Evolutionary conservation across 2,329 filamentous ascomycete species (phyloP), one percentile per base, ranked within the genome.

Genomic region (Chlorencoelia australis): DNA sequence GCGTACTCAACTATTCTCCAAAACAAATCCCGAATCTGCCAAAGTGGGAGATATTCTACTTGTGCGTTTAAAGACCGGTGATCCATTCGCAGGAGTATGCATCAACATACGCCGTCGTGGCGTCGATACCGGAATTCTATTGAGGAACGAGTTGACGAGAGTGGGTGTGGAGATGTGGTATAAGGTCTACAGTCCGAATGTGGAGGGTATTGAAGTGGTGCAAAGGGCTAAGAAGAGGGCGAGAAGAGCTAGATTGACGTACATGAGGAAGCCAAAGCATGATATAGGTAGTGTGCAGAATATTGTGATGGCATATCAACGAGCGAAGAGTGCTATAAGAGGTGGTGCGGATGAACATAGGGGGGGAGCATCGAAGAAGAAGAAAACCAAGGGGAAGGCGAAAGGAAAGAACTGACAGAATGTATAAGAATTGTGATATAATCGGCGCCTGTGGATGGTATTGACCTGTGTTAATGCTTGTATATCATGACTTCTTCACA

Each of bases 141-240:
- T 98, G 42, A 75, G 91, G 39, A 89, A 89, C 52, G 79, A 93
- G 57, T 66, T 98, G 51, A 88, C 85, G 48, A 75, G 83, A 51
- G 75, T 93, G 5, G 84, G 85, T 42, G 85, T 94, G 42, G 91
- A 98, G 72, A 91, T 94, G 85, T 94, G 86, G 79, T 87, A 83
- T 63, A 98, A 98, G 69, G 70, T 96, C 41, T 96, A 91, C 68
- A 84, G 77, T 56, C 89, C 89, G 42, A 82, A 84, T 56, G 81
- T 96, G 20, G 77, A 82, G 57, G 85, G 84, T 46, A 86, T 98
- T 54, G 89, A 98, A 64, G 81, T 98, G 51, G 83, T 96, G 60
- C 85, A 94, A 74, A 71, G 89, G 52, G 73, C 76, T 46, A 71
- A 75, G 55, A 91, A 87, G 79, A 75, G 86, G 59, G 85, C 86